Evolutionary conservation across 805 yeast genomes (phyloP).

Genomic region (Torulaspora indica): DNA sequence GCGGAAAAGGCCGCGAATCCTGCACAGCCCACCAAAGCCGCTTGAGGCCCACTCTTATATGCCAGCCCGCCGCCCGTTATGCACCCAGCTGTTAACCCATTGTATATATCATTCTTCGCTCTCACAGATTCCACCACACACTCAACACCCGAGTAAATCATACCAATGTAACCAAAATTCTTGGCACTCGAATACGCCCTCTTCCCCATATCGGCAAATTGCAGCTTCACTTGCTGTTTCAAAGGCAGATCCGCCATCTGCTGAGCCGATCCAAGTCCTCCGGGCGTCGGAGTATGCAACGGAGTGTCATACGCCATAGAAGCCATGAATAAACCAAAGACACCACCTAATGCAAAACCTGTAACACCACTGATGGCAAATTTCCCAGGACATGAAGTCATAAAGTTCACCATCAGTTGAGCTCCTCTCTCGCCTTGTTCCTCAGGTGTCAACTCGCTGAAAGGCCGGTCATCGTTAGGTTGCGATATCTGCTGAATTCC

Average conservation of each 20-base stretch:
- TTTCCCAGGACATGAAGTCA: conserved; percentile 95
- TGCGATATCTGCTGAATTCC: conserved; percentile 40
- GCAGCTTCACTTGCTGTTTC: conserved; percentile 86
- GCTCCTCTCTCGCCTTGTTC: conserved; percentile 94
- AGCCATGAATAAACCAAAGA: conserved; percentile 93
- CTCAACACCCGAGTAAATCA: conserved; percentile 87
- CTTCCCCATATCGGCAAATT: conserved; percentile 86
- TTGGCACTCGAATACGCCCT: conserved; percentile 87
- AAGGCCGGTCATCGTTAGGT: conserved; percentile 43
- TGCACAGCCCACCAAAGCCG: conserved; percentile 88
- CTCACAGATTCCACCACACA: conserved; percentile 80
- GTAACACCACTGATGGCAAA: conserved; percentile 87
- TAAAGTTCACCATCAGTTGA: conserved; percentile 68
- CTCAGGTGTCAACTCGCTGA: conserved; percentile 75
- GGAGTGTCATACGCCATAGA: conserved; percentile 45
- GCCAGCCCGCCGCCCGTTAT: conserved; percentile 96
- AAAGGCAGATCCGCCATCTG: conserved; percentile 81
- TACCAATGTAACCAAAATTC: conserved; percentile 89
- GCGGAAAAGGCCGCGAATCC: conserved; percentile 96
- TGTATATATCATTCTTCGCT: conserved; percentile 87
- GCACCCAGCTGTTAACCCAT: conserved; percentile 92
- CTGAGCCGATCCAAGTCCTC: conserved; percentile 24
- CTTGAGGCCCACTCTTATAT: conserved; percentile 87
- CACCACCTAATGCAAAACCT: conserved; percentile 92
- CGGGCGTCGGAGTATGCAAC: conserved; percentile 33